These are phyloP conservation scores for Lipomyces yamadae DNA, from an alignment of 805 yeast genomes.

Conservation along the genomic window DNA sequence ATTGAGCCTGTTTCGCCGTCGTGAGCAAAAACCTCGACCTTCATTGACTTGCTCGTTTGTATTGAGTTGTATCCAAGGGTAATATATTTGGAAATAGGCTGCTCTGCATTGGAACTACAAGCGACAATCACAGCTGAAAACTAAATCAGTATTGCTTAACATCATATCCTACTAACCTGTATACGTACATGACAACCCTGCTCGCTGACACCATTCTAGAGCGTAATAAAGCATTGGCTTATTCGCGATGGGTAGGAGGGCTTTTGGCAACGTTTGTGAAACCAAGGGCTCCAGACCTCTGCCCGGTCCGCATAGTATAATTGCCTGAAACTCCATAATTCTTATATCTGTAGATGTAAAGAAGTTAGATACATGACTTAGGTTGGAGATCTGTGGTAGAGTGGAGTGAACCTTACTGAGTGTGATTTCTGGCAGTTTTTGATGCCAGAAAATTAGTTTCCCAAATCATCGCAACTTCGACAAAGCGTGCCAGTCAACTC, in stretches of 20 bases:
- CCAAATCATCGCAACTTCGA: not conserved
- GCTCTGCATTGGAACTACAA: conserved; percentile 56
- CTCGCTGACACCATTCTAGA: conserved; percentile 80
- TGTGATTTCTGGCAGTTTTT: not conserved
- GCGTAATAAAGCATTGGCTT: conserved; percentile 86
- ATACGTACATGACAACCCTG: conserved; percentile 36
- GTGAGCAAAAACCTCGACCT: conserved; percentile 60
- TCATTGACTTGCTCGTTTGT: conserved; percentile 48
- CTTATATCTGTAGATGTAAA: not conserved
- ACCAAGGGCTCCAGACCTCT: conserved; percentile 69
- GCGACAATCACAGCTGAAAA: conserved; percentile 50
- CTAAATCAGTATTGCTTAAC: not conserved
- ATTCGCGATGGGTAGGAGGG: conserved; percentile 87
- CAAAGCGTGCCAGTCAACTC: not conserved
- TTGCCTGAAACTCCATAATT: conserved; percentile 88
- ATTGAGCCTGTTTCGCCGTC: conserved; percentile 67
- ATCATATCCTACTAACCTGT: not conserved
- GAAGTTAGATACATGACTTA: not conserved
- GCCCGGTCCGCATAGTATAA: conserved; percentile 89
- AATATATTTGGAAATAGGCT: conserved; percentile 49
- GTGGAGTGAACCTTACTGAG: not conserved
- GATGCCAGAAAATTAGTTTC: not conserved
- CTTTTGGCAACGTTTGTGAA: conserved; percentile 71
- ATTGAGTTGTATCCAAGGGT: conserved; percentile 32
- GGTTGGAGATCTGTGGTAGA: not conserved